These are phyloP conservation scores for Nitzschia putrida DNA, from an alignment of 108 stramenopile genomes.

Conservation along the genomic window DNA sequence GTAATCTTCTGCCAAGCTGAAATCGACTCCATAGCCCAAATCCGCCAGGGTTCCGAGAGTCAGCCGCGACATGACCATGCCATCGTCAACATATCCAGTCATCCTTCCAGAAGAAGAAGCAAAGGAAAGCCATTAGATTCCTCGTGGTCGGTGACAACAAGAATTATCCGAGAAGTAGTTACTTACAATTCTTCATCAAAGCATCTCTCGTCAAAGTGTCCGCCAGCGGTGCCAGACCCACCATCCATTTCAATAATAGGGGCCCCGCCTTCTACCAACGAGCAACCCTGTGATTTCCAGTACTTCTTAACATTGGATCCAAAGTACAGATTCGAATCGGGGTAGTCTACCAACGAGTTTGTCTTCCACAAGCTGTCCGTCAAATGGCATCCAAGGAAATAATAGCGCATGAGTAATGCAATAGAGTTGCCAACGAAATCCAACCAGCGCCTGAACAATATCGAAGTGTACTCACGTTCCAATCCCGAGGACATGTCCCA, in stretches of 20 bases:
- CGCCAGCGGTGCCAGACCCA: slow-evolving; percentile 25
- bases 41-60: neutral
- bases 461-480: slow-evolving; percentile 9
- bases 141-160: too few species aligned
- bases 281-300: neutral
- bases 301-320: neutral
- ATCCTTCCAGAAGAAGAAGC: neutral
- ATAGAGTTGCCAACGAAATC: too few species aligned
- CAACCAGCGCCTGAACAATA: too few species aligned
- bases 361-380: neutral
- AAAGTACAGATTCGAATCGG: neutral
- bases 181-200: slow-evolving; percentile 31
- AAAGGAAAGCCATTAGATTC: neutral
- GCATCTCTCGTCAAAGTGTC: slow-evolving; percentile 45
- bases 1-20: neutral
- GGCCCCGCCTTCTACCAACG: neutral
- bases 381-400: too few species aligned
- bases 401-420: too few species aligned
- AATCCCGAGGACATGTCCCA: slow-evolving; percentile 51
- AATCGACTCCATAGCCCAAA: neutral
- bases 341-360: neutral
- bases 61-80: neutral
- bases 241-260: slow-evolving; percentile 29
- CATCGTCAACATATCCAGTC: neutral
- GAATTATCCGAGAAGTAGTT: too few species aligned